phyloP scores from a whole-genome alignment of 768 basidiomycete species.

The Tylopilus plumbeoviolaceoides region DNA sequence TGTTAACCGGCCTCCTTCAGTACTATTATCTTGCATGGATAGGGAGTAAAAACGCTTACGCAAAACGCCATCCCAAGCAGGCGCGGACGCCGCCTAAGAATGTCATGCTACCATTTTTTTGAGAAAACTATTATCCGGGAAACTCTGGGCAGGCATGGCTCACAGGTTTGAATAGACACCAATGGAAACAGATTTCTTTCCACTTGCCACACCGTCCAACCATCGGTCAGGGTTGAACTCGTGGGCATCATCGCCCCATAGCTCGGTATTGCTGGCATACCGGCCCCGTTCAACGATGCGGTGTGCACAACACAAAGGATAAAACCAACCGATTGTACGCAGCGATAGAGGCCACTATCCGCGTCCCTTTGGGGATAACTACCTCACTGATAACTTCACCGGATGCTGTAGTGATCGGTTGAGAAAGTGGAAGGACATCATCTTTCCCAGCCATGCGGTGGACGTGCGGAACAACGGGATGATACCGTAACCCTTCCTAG shows the following conservation, averaged over 20 bases:
- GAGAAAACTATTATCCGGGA: background rate
- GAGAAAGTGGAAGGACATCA: conserved; percentile 55
- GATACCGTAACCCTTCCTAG: conserved; percentile 45
- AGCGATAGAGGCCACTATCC: conserved; percentile 49
- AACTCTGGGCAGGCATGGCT: background rate
- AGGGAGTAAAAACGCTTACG: conserved; percentile 15
- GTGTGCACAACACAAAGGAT: background rate
- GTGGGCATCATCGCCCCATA: conserved; percentile 27
- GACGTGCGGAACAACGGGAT: conserved; percentile 51
- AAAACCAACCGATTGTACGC: conserved; percentile 50
- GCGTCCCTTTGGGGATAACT: conserved; percentile 47
- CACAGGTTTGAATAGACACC: conserved; percentile 31
- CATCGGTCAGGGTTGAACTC: background rate
- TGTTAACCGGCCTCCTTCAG: conserved; percentile 7
- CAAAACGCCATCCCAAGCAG: conserved; percentile 32
- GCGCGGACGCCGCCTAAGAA: conserved; percentile 22
- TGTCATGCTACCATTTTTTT: conserved; percentile 24
- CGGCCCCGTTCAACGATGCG: background rate
- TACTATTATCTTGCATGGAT: background rate
- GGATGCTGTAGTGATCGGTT: conserved; percentile 43
- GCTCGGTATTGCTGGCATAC: conserved; percentile 20
- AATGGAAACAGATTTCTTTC: conserved; percentile 19
- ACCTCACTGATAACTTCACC: conserved; percentile 43
- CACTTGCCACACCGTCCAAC: conserved; percentile 6
- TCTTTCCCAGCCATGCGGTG: conserved; percentile 49